Evolutionary conservation across 768 basidiomycete genomes (phyloP).

Genomic region (Pilatotrama ljubarskyi): DNA sequence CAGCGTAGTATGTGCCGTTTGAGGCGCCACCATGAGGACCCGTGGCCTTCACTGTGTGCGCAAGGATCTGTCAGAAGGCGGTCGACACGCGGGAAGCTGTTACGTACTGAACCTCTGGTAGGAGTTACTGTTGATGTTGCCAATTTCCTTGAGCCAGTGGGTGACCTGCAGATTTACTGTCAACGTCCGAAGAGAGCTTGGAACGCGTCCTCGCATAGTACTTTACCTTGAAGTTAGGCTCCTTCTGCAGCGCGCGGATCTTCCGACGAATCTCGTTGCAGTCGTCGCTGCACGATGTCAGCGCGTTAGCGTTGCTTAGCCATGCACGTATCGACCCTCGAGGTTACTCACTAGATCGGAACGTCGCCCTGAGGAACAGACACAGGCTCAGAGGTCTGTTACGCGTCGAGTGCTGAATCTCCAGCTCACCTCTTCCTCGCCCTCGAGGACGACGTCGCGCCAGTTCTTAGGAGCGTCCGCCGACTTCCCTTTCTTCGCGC

Average conservation of each 20-base stretch:
- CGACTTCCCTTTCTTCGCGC: constrained; percentile 26
- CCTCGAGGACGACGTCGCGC: constrained; percentile 42
- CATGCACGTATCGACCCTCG: neutral
- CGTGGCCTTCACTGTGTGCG: constrained; percentile 42
- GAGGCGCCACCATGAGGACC: constrained; percentile 42
- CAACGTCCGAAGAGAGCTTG: neutral
- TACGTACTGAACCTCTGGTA: constrained; percentile 46
- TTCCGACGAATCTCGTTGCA: constrained; percentile 49
- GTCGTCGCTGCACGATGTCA: constrained; percentile 37
- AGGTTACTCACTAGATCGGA: constrained; percentile 34
- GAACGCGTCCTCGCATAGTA: neutral
- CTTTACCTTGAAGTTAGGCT: constrained; percentile 44
- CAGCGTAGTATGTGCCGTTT: constrained; percentile 48
- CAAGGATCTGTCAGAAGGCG: no score
- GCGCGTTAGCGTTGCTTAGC: no score
- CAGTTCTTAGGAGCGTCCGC: constrained; percentile 28
- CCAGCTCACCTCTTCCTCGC: constrained; percentile 41
- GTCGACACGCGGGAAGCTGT: no score
- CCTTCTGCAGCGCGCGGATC: constrained; percentile 42
- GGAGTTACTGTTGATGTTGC: constrained; percentile 47
- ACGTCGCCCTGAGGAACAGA: constrained; percentile 27
- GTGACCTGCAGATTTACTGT: constrained; percentile 36
- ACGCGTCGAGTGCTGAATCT: neutral
- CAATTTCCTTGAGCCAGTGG: constrained; percentile 47
- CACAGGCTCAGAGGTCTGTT: neutral